phyloP scores from a whole-genome alignment of 345 rosid species.

The Geranium brycei region DNA sequence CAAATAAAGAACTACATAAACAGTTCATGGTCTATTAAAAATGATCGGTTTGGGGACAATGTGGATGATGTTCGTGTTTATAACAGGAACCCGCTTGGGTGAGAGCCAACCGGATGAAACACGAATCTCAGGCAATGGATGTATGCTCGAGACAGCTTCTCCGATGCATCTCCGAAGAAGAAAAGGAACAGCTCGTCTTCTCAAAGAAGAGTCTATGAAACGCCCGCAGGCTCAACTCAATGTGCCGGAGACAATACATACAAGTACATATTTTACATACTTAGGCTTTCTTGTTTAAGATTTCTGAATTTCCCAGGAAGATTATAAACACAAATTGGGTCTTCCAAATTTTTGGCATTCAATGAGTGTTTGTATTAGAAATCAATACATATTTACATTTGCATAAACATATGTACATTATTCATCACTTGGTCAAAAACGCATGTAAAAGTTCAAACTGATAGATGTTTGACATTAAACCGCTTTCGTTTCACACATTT shows the following conservation, averaged over 20 bases:
- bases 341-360: too few species aligned
- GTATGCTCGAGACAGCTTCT: constrained; percentile 60
- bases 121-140: constrained; percentile 60
- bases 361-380: too few species aligned
- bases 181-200: constrained; percentile 9
- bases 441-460: not conserved
- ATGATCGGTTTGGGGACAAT: not conserved
- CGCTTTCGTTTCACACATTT: too few species aligned
- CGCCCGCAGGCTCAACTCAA: too few species aligned
- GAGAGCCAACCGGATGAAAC: constrained; percentile 54
- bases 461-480: not conserved
- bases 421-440: too few species aligned
- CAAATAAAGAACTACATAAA: too few species aligned
- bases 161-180: constrained; percentile 45
- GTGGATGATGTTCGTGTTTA: not conserved
- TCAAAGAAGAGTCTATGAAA: constrained; percentile 9
- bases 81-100: constrained; percentile 90
- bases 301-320: too few species aligned
- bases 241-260: not conserved
- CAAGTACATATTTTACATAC: not conserved
- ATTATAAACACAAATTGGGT: too few species aligned
- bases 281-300: too few species aligned
- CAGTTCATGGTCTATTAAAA: too few species aligned
- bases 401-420: too few species aligned
- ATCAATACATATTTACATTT: too few species aligned